Evolutionary conservation across 2,329 filamentous ascomycete species (phyloP).

Genomic region (Pseudogymnoascus sp.): DNA sequence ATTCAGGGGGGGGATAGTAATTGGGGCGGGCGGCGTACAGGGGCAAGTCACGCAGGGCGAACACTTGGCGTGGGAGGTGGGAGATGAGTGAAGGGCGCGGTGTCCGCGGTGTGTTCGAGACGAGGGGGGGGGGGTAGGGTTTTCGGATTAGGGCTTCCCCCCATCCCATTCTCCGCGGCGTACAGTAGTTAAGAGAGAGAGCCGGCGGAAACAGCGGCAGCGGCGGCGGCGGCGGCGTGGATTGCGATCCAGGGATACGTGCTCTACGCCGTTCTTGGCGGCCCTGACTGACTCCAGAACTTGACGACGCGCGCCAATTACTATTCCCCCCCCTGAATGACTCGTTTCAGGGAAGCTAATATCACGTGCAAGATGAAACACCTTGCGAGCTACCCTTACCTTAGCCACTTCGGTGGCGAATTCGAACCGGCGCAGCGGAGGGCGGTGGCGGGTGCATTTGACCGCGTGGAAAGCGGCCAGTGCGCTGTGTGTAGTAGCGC

Average conservation of each 20-base stretch:
- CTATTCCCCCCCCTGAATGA: no score
- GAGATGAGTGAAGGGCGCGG: neutral
- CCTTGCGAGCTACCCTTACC: slow-evolving; percentile 2
- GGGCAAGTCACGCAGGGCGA: neutral
- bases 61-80: neutral
- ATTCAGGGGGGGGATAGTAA: no score
- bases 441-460: neutral
- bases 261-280: no score
- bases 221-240: neutral
- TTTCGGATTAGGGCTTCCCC: neutral
- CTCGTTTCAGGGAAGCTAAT: neutral
- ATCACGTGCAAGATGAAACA: neutral
- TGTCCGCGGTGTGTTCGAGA: neutral
- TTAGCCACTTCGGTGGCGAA: neutral
- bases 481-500: neutral
- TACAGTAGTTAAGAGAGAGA: neutral
- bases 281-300: neutral
- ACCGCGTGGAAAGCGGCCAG: neutral
- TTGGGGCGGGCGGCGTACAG: neutral
- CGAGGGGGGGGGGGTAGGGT: neutral
- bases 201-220: neutral
- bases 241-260: no score
- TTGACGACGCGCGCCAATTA: no score
- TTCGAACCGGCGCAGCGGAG: neutral
- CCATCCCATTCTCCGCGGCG: neutral